Evolutionary conservation across 441 rosid species (phyloP).

Genomic region (Viola pubescens): DNA sequence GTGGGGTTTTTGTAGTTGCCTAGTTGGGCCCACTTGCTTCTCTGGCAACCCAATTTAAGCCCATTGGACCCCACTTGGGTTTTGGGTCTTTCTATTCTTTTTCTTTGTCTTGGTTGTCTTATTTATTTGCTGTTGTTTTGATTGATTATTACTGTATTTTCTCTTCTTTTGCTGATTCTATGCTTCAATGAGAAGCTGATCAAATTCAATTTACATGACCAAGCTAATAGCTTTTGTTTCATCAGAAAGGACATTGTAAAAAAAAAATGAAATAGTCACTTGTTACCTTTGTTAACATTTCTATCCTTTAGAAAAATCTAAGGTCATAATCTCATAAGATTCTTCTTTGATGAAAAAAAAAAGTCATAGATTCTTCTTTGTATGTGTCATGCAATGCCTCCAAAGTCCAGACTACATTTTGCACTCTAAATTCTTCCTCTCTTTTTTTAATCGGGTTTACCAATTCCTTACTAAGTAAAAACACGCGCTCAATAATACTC

Average conservation of each 20-base stretch:
- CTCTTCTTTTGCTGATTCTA: slow-evolving; percentile 8
- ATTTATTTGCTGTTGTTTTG: slow-evolving; percentile 14
- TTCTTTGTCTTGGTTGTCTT: slow-evolving; percentile 18
- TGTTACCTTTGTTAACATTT: slow-evolving; percentile 20
- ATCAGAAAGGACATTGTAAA: background rate
- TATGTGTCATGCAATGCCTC: slow-evolving; percentile 19
- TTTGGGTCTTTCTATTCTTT: slow-evolving; percentile 17
- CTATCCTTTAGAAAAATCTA: slow-evolving; percentile 30
- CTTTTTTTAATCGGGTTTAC: too few relatives aligned
- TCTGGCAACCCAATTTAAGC: slow-evolving; percentile 61
- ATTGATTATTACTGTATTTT: slow-evolving; percentile 8
- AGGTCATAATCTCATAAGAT: slow-evolving; percentile 29
- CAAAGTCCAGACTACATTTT: slow-evolving; percentile 2
- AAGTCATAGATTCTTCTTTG: slow-evolving; percentile 18
- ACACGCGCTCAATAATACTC: too few relatives aligned
- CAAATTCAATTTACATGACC: slow-evolving; percentile 45
- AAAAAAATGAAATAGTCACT: slow-evolving; percentile 17
- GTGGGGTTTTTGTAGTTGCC: slow-evolving; percentile 9
- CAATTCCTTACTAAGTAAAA: too few relatives aligned
- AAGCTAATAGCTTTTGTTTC: slow-evolving; percentile 22
- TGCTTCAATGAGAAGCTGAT: slow-evolving; percentile 34
- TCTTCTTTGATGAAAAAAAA: slow-evolving; percentile 20
- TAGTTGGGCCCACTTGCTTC: slow-evolving; percentile 21
- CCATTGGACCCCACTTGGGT: slow-evolving; percentile 37
- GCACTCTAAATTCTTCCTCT: too few relatives aligned